phyloP scores from a whole-genome alignment of 257 asterid genomes.

The Solanum ahanhuiri region DNA sequence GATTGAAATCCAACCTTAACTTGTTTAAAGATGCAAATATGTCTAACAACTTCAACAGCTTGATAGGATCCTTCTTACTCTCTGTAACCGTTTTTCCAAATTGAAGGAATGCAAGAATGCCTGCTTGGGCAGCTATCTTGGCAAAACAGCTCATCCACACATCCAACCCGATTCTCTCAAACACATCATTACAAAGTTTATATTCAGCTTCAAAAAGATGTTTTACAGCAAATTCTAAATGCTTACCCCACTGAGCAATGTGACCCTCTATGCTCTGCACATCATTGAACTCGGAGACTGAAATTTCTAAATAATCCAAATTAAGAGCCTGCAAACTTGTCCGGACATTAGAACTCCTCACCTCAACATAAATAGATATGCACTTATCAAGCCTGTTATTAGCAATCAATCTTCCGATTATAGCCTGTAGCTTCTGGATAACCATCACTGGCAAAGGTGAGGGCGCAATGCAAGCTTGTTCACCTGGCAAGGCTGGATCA shows the following conservation, averaged over 20 bases:
- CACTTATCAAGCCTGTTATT: constrained; percentile 65
- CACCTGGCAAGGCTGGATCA: constrained; percentile 37
- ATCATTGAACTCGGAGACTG: constrained; percentile 68
- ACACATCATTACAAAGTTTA: constrained; percentile 68
- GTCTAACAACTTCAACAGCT: constrained; percentile 65
- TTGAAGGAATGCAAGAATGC: constrained; percentile 70
- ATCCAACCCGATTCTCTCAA: constrained; percentile 72
- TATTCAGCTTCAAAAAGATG: constrained; percentile 84
- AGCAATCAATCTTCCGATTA: constrained; percentile 59
- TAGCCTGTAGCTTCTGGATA: constrained; percentile 70
- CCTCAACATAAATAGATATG: constrained; percentile 65
- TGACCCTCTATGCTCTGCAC: constrained; percentile 72
- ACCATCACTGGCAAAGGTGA: constrained; percentile 71
- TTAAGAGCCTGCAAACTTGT: constrained; percentile 77
- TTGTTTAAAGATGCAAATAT: constrained; percentile 72
- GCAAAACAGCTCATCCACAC: constrained; percentile 85
- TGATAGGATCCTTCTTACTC: constrained; percentile 89
- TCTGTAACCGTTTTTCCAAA: constrained; percentile 77
- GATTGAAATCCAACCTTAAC: constrained; percentile 77
- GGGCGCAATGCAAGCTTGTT: constrained; percentile 58
- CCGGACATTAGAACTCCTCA: constrained; percentile 67
- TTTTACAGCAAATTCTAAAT: constrained; percentile 82
- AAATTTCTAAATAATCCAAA: constrained; percentile 84
- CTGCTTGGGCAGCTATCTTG: constrained; percentile 77
- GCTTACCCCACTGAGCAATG: constrained; percentile 80